A percentile compares a stretch with the other conserved stretches of the same genome.
These are phyloP conservation scores for Arabidopsis lyrata DNA, from an alignment of 441 rosid species.

Conservation along the genomic window DNA sequence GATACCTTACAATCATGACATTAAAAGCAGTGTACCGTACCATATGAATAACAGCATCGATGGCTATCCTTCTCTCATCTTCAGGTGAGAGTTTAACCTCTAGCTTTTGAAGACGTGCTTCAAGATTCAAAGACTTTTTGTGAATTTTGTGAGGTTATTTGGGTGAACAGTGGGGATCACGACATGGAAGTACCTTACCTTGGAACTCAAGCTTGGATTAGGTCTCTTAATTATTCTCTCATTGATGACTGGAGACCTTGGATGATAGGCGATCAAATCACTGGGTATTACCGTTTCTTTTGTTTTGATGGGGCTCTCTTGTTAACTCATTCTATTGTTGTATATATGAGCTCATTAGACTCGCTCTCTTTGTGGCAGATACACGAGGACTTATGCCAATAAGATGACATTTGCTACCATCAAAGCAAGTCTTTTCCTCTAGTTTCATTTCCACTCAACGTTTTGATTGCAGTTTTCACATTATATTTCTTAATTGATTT, in stretches of 20 bases:
- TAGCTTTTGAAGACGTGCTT: neutral
- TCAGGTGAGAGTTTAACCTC: conserved; percentile 54
- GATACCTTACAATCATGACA: conserved; percentile 28
- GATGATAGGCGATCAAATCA: conserved; percentile 61
- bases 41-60: conserved; percentile 40
- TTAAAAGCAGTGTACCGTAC: conserved; percentile 35
- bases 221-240: conserved; percentile 59
- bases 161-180: conserved; percentile 68
- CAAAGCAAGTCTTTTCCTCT: conserved; percentile 49
- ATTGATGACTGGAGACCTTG: conserved; percentile 76
- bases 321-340: neutral
- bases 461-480: neutral
- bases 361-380: conserved; percentile 48
- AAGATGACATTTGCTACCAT: conserved; percentile 71
- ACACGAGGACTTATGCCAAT: conserved; percentile 68
- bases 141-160: neutral
- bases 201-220: conserved; percentile 79
- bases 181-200: conserved; percentile 57
- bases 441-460: neutral
- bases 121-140: neutral
- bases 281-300: conserved; percentile 36
- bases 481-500: neutral
- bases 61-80: conserved; percentile 66
- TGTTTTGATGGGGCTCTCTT: neutral
- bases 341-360: neutral